Evolutionary conservation across 2,329 filamentous ascomycete species (phyloP).

Genomic region (Ophiostoma sp.): DNA sequence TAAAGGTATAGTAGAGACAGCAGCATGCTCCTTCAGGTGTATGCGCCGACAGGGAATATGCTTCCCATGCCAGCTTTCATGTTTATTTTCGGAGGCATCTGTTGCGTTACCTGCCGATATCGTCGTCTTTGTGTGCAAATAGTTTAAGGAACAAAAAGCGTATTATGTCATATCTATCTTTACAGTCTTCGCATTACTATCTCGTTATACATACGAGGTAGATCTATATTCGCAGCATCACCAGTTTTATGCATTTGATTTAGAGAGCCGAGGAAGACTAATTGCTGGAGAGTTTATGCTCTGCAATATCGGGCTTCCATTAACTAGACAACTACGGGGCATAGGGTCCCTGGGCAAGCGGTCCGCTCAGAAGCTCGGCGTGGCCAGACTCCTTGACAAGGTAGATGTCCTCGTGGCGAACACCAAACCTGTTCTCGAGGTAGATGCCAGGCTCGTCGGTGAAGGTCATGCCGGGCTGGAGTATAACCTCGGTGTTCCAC

Average conservation of each 20-base stretch:
- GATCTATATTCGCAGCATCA: neutral
- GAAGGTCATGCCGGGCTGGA: constrained; percentile 9
- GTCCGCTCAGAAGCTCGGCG: constrained; percentile 12
- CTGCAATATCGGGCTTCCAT: neutral
- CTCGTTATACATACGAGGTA: neutral
- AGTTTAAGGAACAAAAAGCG: neutral
- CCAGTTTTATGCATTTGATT: neutral
- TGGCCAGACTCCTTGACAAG: constrained; percentile 4
- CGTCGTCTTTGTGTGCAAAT: neutral
- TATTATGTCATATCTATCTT: neutral
- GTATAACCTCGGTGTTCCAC: constrained; percentile 12
- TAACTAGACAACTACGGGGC: neutral
- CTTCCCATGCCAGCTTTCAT: neutral
- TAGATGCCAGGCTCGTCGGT: constrained; percentile 14
- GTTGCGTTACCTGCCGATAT: neutral
- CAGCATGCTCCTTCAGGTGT: neutral
- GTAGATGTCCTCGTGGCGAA: constrained; percentile 15
- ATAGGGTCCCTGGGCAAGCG: constrained; percentile 8
- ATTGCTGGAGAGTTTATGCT: no score
- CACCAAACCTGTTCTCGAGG: constrained; percentile 11
- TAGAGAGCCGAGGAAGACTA: no score
- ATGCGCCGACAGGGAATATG: neutral
- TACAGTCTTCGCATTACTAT: neutral
- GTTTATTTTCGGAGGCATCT: neutral
- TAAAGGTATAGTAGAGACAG: no score